These are phyloP conservation scores for Metschnikowia gelsemii DNA, from an alignment of 805 yeast genomes.

Conservation along the genomic window DNA sequence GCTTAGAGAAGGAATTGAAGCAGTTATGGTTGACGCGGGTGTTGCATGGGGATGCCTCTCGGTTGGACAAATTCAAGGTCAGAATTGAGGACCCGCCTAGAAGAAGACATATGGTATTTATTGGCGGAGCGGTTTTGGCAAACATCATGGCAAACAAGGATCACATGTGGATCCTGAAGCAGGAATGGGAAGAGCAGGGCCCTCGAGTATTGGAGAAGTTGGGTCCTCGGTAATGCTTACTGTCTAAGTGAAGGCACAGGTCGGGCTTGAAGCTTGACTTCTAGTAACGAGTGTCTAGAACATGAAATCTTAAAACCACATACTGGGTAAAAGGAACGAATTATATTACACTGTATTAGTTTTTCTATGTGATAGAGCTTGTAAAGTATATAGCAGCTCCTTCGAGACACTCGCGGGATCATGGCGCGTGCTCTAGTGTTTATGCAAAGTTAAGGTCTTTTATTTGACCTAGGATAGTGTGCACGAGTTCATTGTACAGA, in stretches of 20 bases:
- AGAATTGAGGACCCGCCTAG: slow-evolving; percentile 98
- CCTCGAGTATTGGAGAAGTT: slow-evolving; percentile 79
- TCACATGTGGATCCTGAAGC: slow-evolving; percentile 95
- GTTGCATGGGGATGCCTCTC: slow-evolving; percentile 78
- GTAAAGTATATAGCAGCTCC: too few species aligned
- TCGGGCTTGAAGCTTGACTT: too few species aligned
- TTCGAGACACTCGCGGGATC: too few species aligned
- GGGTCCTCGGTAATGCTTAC: slow-evolving; percentile 87
- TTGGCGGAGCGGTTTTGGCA: slow-evolving; percentile 98
- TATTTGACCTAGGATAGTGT: slow-evolving; percentile 56
- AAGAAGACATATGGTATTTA: slow-evolving; percentile 97
- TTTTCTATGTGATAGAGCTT: too few species aligned
- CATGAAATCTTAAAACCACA: not conserved
- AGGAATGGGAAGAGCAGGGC: slow-evolving; percentile 98
- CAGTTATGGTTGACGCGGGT: slow-evolving; percentile 94
- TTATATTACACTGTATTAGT: not conserved
- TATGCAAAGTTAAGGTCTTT: slow-evolving; percentile 35
- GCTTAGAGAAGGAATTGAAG: slow-evolving; percentile 93
- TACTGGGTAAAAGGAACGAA: not conserved
- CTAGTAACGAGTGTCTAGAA: not conserved
- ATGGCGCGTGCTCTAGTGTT: slow-evolving; percentile 5
- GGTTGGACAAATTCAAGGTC: slow-evolving; percentile 90
- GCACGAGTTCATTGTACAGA: slow-evolving; percentile 43
- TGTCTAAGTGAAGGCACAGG: too few species aligned
- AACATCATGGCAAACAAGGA: slow-evolving; percentile 98